Conservation (phyloP, 108 stramenopile genomes). For the Chaetoceros tenuissimus region DNA sequence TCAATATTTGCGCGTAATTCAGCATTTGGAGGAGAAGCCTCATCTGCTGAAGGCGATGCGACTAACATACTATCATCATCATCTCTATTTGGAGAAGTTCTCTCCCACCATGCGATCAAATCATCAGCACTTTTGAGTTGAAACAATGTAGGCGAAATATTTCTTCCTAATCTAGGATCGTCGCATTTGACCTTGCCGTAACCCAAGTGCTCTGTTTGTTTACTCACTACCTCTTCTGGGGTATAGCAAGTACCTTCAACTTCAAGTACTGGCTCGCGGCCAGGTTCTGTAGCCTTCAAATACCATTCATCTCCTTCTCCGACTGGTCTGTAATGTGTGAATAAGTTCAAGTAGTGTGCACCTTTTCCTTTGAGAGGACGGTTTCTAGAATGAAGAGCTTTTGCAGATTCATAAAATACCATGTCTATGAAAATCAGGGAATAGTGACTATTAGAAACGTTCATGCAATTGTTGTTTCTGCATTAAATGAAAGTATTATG, state of each 20-base stretch:
- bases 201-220: conserved; percentile 32
- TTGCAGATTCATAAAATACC: conserved; percentile 85
- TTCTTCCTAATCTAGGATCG: conserved; percentile 39
- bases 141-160: conserved; percentile 47
- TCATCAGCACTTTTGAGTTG: conserved; percentile 41
- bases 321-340: conserved; percentile 85
- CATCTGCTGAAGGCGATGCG: too few relatives aligned
- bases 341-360: conserved; percentile 68
- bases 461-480: too few relatives aligned
- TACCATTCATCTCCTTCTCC: conserved; percentile 44
- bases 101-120: conserved; percentile 53
- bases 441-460: too few relatives aligned
- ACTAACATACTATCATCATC: too few relatives aligned
- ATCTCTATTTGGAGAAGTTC: too few relatives aligned
- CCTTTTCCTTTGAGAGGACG: conserved; percentile 38
- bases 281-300: conserved; percentile 45
- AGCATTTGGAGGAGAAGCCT: too few relatives aligned
- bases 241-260: conserved; percentile 34
- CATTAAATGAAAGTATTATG: too few relatives aligned
- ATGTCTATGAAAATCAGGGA: conserved; percentile 24
- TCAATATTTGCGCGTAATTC: too few relatives aligned
- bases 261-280: conserved; percentile 46
- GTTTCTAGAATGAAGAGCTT: conserved; percentile 78
- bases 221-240: conserved; percentile 21
- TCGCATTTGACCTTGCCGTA: conserved; percentile 60